Evolutionary conservation across 768 basidiomycete genomes (phyloP), one percentile per base, ranked within the genome.

Genomic region (Mrakia blollopis): DNA sequence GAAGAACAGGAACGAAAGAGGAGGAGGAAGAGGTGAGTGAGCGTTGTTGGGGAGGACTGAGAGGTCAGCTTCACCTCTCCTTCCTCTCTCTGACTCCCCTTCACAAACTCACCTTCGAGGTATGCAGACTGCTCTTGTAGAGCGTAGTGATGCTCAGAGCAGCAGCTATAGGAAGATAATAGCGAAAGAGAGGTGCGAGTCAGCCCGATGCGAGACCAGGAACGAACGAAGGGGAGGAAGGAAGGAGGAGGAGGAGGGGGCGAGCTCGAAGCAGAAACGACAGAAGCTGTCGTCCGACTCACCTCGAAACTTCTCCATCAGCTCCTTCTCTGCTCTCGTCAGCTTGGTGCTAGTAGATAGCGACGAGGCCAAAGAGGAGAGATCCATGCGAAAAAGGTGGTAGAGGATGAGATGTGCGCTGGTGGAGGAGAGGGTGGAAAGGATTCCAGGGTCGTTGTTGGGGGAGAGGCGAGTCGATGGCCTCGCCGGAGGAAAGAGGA

Each of bases 241-340:
- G 39, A 23, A 44, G 52, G 30, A 35, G n/a, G 13, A 71, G 44
- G 74, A 65, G 30, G 23, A 35, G 21, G 28, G 25, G 28, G 39
- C 25, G 39, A 41, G 65, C 37, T 50, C 6, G 57, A 30, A 13
- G 62, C n/a, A 35, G 25, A 3, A 25, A 74, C n/a, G 13, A 14
- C 2, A 21, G 16, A 50, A 16, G 47, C 11, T 9, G 18, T 14
- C 3, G 14, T 14, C 44, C n/a, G 50, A 78, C 76, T 37, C n/a
- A 80, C 80, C 79, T 75, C 79, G 78, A 44, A 80, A 80, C 73
- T 79, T 79, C 71, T 80, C 80, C 80, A 80, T 80, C 62, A 80
- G 79, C 30, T 80, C 79, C 67, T 79, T 78, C 70, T 80, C 80
- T 5, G 79, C 80, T n/a, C 75, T 70, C 11, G 78, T 78, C 13